Evolutionary conservation across 768 basidiomycete genomes (phyloP), one percentile per base, ranked within the genome.

Genomic region (Galerina sulciceps): DNA sequence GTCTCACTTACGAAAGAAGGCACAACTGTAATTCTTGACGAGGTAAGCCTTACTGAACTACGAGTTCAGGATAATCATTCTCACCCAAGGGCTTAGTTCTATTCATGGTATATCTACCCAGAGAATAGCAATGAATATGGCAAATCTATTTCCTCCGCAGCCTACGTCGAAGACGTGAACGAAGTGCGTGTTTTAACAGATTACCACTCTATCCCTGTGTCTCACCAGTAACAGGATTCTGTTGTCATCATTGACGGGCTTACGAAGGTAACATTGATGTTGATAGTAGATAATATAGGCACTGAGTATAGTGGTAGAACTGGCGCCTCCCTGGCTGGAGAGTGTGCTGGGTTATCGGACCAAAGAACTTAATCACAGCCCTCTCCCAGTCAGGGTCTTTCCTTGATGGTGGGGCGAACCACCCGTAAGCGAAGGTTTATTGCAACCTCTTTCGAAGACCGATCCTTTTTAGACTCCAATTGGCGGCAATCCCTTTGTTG

Each of bases 281-380:
- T 53, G 49, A 26, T 15, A 13, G n/a, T 18, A 18, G 10, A 44
- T 10, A 31, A 45, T 38, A 52, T 10, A 50, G 59, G 37, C 50
- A 13, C 6, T 45, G 6, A 44, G 1, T 18, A 55, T 10, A 17
- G 35, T 55, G n/a, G 37, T 73, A 97, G 90, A 95, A 95, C 73
- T 96, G 91, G 90, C 88, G 95, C 66, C 86, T 96, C 55, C 94
- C 95, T 9, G 96, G 96, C 36, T 98, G 94, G 94, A 85, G 96
- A 63, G 79, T 95, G 40, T 96, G 93, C 76, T 94, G 91, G 95
- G 94, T 97, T 34, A 70, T 96, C 18, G 95, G 94, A 0, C 96
- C 95, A 14, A 94, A 90, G 75, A 90, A 92, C 70, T 71, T 97
- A 44, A 81, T 97, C 63, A 88, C 89, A 8, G 95, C 95, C 1